Conservation (phyloP, 2,329 filamentous ascomycete genomes). For the Trichoderma sp. region DNA sequence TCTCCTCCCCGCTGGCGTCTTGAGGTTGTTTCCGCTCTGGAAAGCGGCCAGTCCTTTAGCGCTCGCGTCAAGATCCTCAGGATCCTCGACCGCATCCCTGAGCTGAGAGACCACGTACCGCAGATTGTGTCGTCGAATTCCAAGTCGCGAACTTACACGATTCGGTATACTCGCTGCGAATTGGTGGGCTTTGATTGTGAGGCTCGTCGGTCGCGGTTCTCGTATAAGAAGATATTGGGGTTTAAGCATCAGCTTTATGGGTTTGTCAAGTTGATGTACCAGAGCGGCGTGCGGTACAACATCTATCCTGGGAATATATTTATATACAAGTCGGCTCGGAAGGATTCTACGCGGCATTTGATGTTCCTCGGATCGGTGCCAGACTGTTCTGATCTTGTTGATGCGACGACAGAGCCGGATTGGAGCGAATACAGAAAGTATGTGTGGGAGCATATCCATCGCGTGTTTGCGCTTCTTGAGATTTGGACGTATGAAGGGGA, state of each 20-base stretch:
- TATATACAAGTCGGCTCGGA: neutral
- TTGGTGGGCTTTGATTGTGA: neutral
- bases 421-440: neutral
- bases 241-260: neutral
- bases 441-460: neutral
- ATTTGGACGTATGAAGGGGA: neutral
- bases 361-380: neutral
- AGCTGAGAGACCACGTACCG: neutral
- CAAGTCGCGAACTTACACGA: neutral
- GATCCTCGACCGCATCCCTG: neutral
- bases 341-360: neutral
- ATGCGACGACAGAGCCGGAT: neutral
- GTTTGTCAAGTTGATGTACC: neutral
- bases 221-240: neutral
- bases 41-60: neutral
- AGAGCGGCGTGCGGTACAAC: neutral
- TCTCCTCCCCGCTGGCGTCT: neutral
- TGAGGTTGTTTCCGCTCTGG: neutral
- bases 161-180: neutral
- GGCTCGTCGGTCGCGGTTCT: neutral
- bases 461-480: neutral
- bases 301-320: neutral
- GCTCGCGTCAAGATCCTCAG: neutral
- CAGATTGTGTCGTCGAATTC: neutral
- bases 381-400: neutral